Evolutionary conservation across 2,329 filamentous ascomycete genomes (phyloP), one percentile per base, ranked within the genome.

Genomic region (Zymoseptoria crescenta): DNA sequence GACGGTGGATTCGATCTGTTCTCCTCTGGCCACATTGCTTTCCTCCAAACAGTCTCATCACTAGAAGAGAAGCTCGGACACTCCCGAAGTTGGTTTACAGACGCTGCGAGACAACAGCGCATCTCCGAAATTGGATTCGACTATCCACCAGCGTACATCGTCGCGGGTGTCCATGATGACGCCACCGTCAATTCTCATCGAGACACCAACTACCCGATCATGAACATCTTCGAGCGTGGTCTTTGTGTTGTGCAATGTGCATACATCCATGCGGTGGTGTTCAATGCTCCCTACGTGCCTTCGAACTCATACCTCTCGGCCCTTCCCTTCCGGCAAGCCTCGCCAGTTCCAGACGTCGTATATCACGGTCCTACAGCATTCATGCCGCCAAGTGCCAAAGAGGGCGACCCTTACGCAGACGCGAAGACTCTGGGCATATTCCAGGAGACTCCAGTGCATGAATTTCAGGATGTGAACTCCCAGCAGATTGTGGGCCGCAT

Each of bases 1-100:
- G 94, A 99, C 67, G 94, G 94, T 53, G 94, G 93, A 0, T 99
- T 95, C 74, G 94, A 99, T 72, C 81, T 99, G 21, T 99, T 99
- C 76, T 96, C 90, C 0, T 96, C 91, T 54, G 94, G 94, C 0
- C 94, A 99, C 73, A 97, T 99, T 67, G 92, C 96, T 72, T 99
- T 99, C 67, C 81, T 99, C 57, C 85, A 87, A 52, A 82, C 83
- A 49, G 93, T 99, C 2, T 80, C 87, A 8, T 77, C 87, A 63
- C 79, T 82, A 0, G 93, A 97, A 74, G 84, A 91, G 67, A 79
- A 83, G 57, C 78, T 86, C 54, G 91, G 87, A 4, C 79, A 77
- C 52, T 73, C 82, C 52, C 81, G 84, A 4, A 89, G 88, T 6
- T 96, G 92, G 91, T 92, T 87, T 70, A 81, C 81, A 1, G 79